Percentiles rank a stretch among this genome's conserved stretches.
Evolutionary conservation across 208 protist species (phyloP).

Genomic region (Herpetomonas samuelpessoai): DNA sequence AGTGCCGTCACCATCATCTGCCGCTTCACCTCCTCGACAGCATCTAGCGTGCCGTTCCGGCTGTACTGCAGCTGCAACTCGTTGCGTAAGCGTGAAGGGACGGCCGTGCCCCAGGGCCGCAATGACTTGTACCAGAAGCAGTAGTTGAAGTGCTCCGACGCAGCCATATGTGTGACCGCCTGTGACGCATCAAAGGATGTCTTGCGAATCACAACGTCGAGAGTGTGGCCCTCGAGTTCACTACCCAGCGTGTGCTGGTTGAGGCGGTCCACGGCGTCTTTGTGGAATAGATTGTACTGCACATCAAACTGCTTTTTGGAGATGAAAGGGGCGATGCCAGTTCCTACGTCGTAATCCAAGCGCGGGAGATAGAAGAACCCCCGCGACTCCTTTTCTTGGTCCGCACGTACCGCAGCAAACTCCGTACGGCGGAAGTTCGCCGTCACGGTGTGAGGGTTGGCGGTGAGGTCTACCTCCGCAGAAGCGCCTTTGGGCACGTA

Average conservation of each 20-base stretch:
- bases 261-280: slow-evolving; percentile 67
- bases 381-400: slow-evolving; percentile 36
- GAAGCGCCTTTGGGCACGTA: slow-evolving; percentile 63
- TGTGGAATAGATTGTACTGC: slow-evolving; percentile 81
- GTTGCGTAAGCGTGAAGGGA: slow-evolving; percentile 63
- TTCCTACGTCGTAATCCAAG: slow-evolving; percentile 54
- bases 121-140: slow-evolving; percentile 89
- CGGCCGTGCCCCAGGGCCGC: slow-evolving; percentile 71
- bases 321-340: slow-evolving; percentile 65
- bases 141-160: slow-evolving; percentile 89
- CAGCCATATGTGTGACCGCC: slow-evolving; percentile 61
- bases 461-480: slow-evolving; percentile 4
- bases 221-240: slow-evolving; percentile 75
- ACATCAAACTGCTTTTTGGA: slow-evolving; percentile 67
- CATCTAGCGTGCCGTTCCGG: slow-evolving; percentile 50
- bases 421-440: slow-evolving; percentile 64
- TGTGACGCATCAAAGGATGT: slow-evolving; percentile 80
- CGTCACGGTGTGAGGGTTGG: slow-evolving; percentile 37
- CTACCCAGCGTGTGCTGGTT: slow-evolving; percentile 75
- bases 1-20: slow-evolving; percentile 46
- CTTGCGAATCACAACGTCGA: slow-evolving; percentile 77
- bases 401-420: slow-evolving; percentile 30
- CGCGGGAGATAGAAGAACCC: slow-evolving; percentile 76
- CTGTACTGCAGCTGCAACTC: slow-evolving; percentile 77
- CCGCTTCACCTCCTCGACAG: slow-evolving; percentile 57